phyloP scores from a whole-genome alignment of 2,329 filamentous ascomycete species.

The Thielaviopsis populi region DNA sequence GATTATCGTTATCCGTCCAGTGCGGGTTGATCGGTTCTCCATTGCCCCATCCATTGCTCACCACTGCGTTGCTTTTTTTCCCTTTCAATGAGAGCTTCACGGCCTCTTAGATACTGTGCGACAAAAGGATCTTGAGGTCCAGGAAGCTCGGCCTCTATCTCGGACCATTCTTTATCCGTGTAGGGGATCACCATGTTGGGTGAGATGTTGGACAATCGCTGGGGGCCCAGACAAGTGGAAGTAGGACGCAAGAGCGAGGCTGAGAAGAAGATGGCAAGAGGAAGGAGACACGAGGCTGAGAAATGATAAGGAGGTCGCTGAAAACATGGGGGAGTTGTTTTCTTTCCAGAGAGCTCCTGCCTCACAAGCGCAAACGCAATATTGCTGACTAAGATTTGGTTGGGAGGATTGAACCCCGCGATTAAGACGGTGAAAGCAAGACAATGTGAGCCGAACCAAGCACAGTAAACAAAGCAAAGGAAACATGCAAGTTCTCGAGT shows the following conservation, averaged over 20 bases:
- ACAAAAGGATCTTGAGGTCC: conserved; percentile 56
- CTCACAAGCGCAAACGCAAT: not conserved
- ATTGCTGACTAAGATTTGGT: not conserved
- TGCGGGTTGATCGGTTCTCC: too few species aligned
- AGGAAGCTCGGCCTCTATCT: conserved; percentile 42
- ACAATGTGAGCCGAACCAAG: not conserved
- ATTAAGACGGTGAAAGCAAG: not conserved
- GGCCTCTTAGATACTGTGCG: conserved; percentile 63
- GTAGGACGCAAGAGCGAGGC: not conserved
- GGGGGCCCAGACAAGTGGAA: not conserved
- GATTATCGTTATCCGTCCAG: not conserved
- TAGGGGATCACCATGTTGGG: conserved; percentile 25
- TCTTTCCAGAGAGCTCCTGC: not conserved
- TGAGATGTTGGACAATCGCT: not conserved
- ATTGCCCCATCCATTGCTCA: conserved; percentile 5
- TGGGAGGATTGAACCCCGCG: not conserved
- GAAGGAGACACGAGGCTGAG: not conserved
- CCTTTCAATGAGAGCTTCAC: conserved; percentile 59
- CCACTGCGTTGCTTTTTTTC: conserved; percentile 65
- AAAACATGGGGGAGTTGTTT: not conserved
- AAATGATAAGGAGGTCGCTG: not conserved
- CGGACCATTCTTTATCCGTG: conserved; percentile 44
- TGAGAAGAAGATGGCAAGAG: not conserved
- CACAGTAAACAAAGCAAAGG: not conserved
- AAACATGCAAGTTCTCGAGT: not conserved